Evolutionary conservation across 768 basidiomycete species (phyloP), one percentile per base, ranked within the genome.

Genomic region (Cyclocybe aegerita): DNA sequence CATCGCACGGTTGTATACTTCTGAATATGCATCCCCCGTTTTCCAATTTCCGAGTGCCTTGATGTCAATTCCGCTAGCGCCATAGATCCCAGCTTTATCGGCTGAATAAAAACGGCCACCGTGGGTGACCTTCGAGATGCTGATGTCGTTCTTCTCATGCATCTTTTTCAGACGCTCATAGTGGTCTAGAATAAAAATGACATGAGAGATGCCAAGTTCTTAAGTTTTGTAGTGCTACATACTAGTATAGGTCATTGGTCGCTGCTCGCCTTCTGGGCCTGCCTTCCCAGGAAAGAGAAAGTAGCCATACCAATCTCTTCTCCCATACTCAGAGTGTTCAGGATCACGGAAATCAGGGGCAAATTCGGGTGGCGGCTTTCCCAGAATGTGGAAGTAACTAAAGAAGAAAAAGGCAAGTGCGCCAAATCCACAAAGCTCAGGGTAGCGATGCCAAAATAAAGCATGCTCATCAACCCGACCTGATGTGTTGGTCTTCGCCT

Each of bases 41-140:
- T 54, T 60, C 70, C 70, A 73, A 7, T 59, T 53, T 7, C 69
- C 67, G 30, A 71, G 60, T 3, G 64, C 67, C 52, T 67, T 71
- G 1, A 61, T 59, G 30, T 65, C 65, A 9, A 44, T 49, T 0
- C 36, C 48, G 10, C 55, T 56, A 0, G 69, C 65, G 35, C 70
- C 63, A 48, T 70, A 63, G n/a, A 59, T 43, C 11, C 60, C 55
- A 9, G 66, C 62, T 2, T 55, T 66, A 30, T 54, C 49, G 0
- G 71, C 70, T 10, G 65, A 59, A 57, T 54, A 70, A 9, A 57
- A 54, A 1, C 58, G 56, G 0, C 60, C 59, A 0, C 56, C 69
- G 55, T 73, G 70, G 0, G 65, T 71, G 14, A 62, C 61, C 39
- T 69, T 69, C 0, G 54, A 60, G 14, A 68, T 62, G 11, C 35